phyloP scores from a whole-genome alignment of 371 early-diverging fungal species.

The Smittium mucronatum region DNA sequence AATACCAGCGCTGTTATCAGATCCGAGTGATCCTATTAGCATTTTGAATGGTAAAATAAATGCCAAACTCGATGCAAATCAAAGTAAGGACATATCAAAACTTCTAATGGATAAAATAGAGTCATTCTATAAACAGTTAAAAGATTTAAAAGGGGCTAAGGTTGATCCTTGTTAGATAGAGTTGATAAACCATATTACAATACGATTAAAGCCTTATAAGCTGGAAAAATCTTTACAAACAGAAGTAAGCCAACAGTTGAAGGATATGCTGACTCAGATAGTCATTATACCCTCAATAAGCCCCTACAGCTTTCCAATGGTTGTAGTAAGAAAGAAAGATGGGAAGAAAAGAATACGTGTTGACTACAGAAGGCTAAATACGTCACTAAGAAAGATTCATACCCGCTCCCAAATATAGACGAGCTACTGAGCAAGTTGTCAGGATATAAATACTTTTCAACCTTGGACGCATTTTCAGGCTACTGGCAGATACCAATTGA shows the following conservation, averaged over 20 bases:
- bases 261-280: neutral
- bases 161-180: constrained; percentile 9
- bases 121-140: constrained; percentile 22
- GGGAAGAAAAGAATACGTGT: constrained; percentile 34
- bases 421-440: constrained; percentile 28
- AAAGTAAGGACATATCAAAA: neutral
- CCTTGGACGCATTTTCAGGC: constrained; percentile 18
- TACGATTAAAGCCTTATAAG: neutral
- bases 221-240: neutral
- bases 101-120: neutral
- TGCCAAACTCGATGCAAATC: neutral
- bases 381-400: constrained; percentile 27
- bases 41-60: neutral
- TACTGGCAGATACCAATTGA: constrained; percentile 2
- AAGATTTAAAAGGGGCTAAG: constrained; percentile 5
- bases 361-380: constrained; percentile 39
- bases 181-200: neutral
- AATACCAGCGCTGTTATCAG: neutral
- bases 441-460: constrained; percentile 15
- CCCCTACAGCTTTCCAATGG: constrained; percentile 37
- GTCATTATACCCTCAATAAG: neutral
- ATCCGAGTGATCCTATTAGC: neutral
- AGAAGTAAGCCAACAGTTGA: neutral
- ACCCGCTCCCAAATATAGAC: constrained; percentile 25
- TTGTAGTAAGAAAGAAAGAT: constrained; percentile 44